Percentiles rank a stretch among this genome's conserved stretches.
phyloP scores from a whole-genome alignment of 2,329 filamentous ascomycete genomes.

The Phoma sp. region DNA sequence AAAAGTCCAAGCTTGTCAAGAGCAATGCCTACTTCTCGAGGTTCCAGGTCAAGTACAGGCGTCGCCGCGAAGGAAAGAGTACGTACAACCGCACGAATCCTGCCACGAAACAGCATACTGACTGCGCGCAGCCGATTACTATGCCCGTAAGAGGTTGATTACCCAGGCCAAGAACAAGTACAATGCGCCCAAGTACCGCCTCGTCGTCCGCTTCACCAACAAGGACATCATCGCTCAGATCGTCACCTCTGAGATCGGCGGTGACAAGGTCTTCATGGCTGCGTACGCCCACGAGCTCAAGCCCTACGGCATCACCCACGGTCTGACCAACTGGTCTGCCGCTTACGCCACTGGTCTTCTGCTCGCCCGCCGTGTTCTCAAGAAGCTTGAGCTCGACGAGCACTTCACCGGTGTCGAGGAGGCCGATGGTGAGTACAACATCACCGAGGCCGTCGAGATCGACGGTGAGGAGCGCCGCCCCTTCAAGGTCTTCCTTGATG shows the following conservation, averaged over 20 bases:
- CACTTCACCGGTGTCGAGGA: conserved; percentile 96
- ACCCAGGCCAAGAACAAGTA: conserved; percentile 99
- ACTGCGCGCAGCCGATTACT: conserved; percentile 92
- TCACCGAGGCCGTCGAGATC: conserved; percentile 94
- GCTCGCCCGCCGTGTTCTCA: conserved; percentile 93
- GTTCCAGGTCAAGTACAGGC: conserved; percentile 99
- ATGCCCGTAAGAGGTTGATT: conserved; percentile 98
- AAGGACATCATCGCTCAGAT: conserved; percentile 99
- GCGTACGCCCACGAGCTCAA: conserved; percentile 86
- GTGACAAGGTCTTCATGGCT: conserved; percentile 88
- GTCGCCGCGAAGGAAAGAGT: conserved; percentile 95
- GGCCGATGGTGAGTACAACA: conserved; percentile 91
- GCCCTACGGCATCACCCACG: conserved; percentile 97
- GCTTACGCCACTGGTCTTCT: conserved; percentile 97
- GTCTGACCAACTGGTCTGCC: conserved; percentile 99
- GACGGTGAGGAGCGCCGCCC: conserved; percentile 89
- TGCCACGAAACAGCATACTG: conserved; percentile 9
- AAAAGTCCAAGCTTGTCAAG: conserved; percentile 92
- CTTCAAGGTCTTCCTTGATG: conserved; percentile 99
- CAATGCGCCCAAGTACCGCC: conserved; percentile 99
- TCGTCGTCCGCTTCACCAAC: conserved; percentile 99
- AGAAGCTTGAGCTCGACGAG: conserved; percentile 96
- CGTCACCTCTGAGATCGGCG: conserved; percentile 92
- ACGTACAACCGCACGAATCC: conserved; percentile 62
- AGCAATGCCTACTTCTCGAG: conserved; percentile 99